Evolutionary conservation across 2,329 filamentous ascomycete species (phyloP).

Genomic region (Cordyceps farinosa): DNA sequence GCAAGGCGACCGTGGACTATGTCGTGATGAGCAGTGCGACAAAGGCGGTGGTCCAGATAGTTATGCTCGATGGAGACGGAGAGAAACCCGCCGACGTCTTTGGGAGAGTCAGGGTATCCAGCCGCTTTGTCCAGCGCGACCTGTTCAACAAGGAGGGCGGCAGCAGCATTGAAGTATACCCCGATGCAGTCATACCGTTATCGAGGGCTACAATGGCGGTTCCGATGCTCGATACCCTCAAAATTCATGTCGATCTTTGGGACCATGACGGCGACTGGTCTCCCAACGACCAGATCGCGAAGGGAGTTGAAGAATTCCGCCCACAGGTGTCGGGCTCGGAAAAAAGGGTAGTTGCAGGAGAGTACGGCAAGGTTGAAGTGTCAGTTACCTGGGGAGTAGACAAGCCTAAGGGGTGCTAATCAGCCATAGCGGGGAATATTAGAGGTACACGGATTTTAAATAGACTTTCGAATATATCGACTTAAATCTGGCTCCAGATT

Average conservation of each 20-base stretch:
- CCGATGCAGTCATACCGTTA: not conserved
- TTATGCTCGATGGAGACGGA: slow-evolving; percentile 16
- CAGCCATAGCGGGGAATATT: no score
- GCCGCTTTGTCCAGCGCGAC: not conserved
- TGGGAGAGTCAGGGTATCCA: not conserved
- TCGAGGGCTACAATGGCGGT: not conserved
- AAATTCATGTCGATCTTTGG: not conserved
- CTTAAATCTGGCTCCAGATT: no score
- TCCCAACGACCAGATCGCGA: not conserved
- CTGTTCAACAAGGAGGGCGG: not conserved
- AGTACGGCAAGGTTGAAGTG: not conserved
- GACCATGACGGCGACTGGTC: not conserved
- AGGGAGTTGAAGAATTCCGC: no score
- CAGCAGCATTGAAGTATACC: not conserved
- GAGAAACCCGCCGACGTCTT: slow-evolving; percentile 16
- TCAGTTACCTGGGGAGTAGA: not conserved
- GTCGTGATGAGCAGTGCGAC: slow-evolving; percentile 8
- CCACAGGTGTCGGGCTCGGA: not conserved
- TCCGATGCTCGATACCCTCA: not conserved
- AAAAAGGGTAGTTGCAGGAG: not conserved
- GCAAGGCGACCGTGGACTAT: slow-evolving; percentile 12
- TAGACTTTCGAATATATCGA: no score
- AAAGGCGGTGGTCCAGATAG: slow-evolving; percentile 4
- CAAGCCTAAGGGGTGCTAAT: no score
- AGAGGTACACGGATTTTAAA: no score